phyloP scores from a whole-genome alignment of 192 early-diverging fungal species.

The Coemansia sp. region DNA sequence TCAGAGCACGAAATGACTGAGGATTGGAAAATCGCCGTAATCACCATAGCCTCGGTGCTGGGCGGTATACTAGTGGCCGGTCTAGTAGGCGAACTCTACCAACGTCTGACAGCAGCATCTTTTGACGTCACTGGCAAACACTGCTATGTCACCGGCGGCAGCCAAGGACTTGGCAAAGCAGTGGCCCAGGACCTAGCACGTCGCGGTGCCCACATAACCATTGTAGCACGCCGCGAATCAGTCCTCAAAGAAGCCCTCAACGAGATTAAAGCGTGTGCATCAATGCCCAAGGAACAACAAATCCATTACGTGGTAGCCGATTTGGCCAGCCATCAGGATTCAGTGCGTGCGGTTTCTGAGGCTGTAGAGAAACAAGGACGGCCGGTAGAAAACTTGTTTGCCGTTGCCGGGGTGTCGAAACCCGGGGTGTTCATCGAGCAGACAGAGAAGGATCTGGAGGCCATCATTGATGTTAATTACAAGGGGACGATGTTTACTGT shows the following conservation, averaged over 20 bases:
- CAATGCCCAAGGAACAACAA: conserved; percentile 43
- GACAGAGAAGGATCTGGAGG: conserved; percentile 55
- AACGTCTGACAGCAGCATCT: conserved; percentile 17
- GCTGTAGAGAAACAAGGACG: conserved; percentile 56
- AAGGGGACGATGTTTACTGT: conserved; percentile 63
- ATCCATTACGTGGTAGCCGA: conserved; percentile 64
- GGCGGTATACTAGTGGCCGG: conserved; percentile 20
- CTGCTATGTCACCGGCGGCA: conserved; percentile 74
- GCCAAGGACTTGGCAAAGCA: conserved; percentile 68
- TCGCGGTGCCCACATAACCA: conserved; percentile 69
- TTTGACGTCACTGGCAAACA: conserved; percentile 60
- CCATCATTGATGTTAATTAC: conserved; percentile 67
- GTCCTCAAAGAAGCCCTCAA: conserved; percentile 55
- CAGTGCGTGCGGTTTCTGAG: conserved; percentile 59
- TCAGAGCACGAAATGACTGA: conserved; percentile 27
- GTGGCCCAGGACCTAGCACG: conserved; percentile 65
- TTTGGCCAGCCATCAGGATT: conserved; percentile 56
- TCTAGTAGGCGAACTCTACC: conserved; percentile 13
- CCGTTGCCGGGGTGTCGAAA: conserved; percentile 37
- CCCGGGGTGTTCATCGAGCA: conserved; percentile 73
- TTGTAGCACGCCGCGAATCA: conserved; percentile 58
- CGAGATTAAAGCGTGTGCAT: conserved; percentile 55
- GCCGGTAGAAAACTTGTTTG: conserved; percentile 55
- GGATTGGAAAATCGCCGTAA: conserved; percentile 34
- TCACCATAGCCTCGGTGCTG: conserved; percentile 28